A percentile compares a stretch with the other conserved stretches of the same genome.
phyloP scores from a whole-genome alignment of 768 basidiomycete species.

The Termitomyces sp. region DNA sequence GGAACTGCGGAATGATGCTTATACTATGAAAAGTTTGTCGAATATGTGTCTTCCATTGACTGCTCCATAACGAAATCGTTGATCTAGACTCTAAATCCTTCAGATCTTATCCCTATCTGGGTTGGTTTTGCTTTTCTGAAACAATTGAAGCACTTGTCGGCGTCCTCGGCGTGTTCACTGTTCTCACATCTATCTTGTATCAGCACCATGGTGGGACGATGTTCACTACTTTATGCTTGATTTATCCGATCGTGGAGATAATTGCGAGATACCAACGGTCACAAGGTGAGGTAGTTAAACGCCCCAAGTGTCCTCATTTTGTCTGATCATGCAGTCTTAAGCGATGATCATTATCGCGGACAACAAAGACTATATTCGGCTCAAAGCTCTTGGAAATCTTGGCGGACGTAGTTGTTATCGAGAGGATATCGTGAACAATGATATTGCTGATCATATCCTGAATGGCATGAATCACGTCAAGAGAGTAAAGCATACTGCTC shows the following conservation, averaged over 20 bases:
- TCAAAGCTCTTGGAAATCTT: neutral
- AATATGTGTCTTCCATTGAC: neutral
- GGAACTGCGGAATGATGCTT: constrained; percentile 10
- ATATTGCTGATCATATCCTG: constrained; percentile 23
- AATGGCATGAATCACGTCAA: constrained; percentile 13
- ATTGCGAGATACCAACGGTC: neutral
- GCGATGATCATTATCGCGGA: constrained; percentile 1
- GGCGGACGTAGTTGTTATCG: constrained; percentile 16
- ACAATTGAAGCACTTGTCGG: neutral
- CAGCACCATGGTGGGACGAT: constrained; percentile 4
- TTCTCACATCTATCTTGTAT: constrained; percentile 6
- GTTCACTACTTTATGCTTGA: constrained; percentile 4
- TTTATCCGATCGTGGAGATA: constrained; percentile 7
- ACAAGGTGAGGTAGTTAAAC: neutral
- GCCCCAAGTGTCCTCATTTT: neutral
- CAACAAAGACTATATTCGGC: constrained; percentile 5
- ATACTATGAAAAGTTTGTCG: constrained; percentile 7
- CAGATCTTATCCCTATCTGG: neutral
- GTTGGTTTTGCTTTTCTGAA: constrained; percentile 2
- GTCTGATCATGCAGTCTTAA: neutral
- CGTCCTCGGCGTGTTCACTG: constrained; percentile 6
- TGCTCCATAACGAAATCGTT: neutral
- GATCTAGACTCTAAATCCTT: neutral
- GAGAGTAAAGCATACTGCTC: neutral
- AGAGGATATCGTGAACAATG: constrained; percentile 33